Percentiles rank a stretch among this genome's conserved stretches.
These are phyloP conservation scores for Pseudomonodictys pantanalensis DNA, from an alignment of 495 filamentous ascomycete genomes.

Conservation along the genomic window DNA sequence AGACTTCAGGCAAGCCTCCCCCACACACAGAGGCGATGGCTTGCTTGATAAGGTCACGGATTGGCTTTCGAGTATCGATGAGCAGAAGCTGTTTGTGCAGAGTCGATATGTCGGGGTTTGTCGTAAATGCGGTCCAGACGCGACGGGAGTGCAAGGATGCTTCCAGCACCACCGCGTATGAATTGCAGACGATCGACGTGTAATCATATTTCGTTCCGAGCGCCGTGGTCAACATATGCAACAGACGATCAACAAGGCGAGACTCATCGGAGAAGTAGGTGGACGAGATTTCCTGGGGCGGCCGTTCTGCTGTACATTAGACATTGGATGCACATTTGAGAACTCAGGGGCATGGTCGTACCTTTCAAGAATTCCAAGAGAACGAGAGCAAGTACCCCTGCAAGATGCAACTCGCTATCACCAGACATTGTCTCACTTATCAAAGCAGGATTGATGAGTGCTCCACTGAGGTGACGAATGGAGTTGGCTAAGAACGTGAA, in stretches of 20 bases:
- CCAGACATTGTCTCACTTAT: constrained; percentile 17
- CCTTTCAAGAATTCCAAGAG: constrained; percentile 43
- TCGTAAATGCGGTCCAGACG: constrained; percentile 60
- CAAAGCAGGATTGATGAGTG: constrained; percentile 20
- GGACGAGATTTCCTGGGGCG: constrained; percentile 27
- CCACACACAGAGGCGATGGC: constrained; percentile 38
- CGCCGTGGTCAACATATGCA: constrained; percentile 5
- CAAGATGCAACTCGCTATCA: constrained; percentile 16
- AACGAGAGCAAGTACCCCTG: constrained; percentile 15
- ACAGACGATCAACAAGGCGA: constrained; percentile 26
- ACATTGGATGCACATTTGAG: constrained; percentile 7
- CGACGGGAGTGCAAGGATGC: constrained; percentile 56
- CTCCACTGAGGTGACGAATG: constrained; percentile 15
- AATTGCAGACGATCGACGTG: constrained; percentile 45
- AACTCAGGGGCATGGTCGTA: constrained; percentile 8
- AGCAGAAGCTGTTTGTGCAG: constrained; percentile 46
- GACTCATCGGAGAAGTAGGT: constrained; percentile 32
- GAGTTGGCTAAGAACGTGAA: constrained; percentile 25
- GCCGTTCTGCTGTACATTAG: constrained; percentile 35
- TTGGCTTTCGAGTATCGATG: constrained; percentile 39
- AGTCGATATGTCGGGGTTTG: constrained; percentile 44
- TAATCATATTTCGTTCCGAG: constrained; percentile 1
- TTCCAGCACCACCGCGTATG: constrained; percentile 64
- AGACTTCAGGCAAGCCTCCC: constrained; percentile 20
- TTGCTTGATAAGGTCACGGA: constrained; percentile 42